Evolutionary conservation across 1,139 yeast genomes (phyloP), one percentile per base, ranked within the genome.

Genomic region (Saccharomyces hybrid): DNA sequence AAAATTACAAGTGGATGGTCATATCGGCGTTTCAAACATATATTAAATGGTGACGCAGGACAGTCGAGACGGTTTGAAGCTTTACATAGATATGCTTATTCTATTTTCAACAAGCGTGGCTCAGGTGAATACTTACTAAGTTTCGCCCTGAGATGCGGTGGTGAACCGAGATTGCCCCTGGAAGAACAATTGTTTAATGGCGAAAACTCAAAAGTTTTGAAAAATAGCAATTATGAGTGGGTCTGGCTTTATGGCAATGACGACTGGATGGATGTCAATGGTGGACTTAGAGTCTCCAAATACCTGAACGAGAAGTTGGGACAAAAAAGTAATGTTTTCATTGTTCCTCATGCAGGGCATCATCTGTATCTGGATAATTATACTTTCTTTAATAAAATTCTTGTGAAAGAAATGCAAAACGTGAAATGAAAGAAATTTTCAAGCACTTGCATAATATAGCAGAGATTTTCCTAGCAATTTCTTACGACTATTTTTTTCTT

Each of bases 1-100:
- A 78, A 81, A 64, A 70, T 86, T 13, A 86, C 86, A 0, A 83
- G 89, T 59, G 90, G 86, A n/a, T 86, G 93, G 95, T 78, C 88
- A 2, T 77, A 78, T 13, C 72, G 91, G 58, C 70, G 93, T 53
- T 84, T 85, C 67, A 79, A 84, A 26, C 77, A 79, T 42, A 66
- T 82, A 27, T 60, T 75, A 0, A 81, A 48, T 2, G 23, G 64
- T 7, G 62, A 75, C 0, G 53, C 63, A n/a, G 59, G 60, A 28
- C 83, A 78, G 56, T 54, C 64, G 13, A 59, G 60, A 28, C 83
- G 78, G 56, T 73, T 75, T 51, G 67, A 70, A 26, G 64, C 74
- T 13, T 70, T 86, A 55, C 95, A 86, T 64, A 76, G 75, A 60
- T 86, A 86, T 64, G 75, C 88, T 0, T 86, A 86, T 65, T 81